A percentile compares a stretch with the other conserved stretches of the same genome.
These are phyloP conservation scores for Hypoxylon sp. DNA, from an alignment of 2,329 filamentous ascomycete species.

Conservation along the genomic window DNA sequence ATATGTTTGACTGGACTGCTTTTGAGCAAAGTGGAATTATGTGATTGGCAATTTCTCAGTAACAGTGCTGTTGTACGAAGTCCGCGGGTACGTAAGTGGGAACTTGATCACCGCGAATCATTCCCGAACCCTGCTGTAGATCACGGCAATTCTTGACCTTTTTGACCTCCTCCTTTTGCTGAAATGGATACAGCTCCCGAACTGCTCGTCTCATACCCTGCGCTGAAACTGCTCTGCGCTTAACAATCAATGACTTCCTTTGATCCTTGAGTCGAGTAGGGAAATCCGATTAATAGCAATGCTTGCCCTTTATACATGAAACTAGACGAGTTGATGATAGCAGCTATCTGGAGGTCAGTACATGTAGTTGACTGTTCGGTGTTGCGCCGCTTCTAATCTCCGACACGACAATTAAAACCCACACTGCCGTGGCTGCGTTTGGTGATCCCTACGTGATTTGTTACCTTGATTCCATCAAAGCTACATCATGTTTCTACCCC, in stretches of 20 bases:
- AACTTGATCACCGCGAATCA: constrained; percentile 34
- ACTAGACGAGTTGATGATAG: constrained; percentile 12
- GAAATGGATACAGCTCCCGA: constrained; percentile 17
- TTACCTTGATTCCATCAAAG: constrained; percentile 2
- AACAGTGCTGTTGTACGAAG: not conserved
- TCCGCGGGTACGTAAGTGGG: constrained; percentile 1
- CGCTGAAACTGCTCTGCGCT: constrained; percentile 38
- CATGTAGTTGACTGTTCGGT: not conserved
- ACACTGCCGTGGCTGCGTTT: constrained; percentile 1
- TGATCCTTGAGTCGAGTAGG: constrained; percentile 2
- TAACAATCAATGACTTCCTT: constrained; percentile 15
- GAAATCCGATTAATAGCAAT: constrained; percentile 2
- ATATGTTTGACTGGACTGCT: not conserved
- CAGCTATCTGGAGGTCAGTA: constrained; percentile 14
- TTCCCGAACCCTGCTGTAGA: constrained; percentile 23
- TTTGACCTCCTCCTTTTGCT: constrained; percentile 1
- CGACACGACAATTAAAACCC: constrained; percentile 12
- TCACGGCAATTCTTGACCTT: constrained; percentile 40
- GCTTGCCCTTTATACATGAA: constrained; percentile 14
- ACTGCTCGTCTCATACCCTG: constrained; percentile 26
- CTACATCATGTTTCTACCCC: not conserved
- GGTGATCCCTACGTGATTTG: constrained; percentile 6
- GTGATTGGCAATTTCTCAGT: not conserved
- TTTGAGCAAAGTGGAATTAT: not conserved
- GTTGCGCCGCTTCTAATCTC: constrained; percentile 18